Conservation (phyloP, 495 filamentous ascomycete genomes). For the Letharia lupina region DNA sequence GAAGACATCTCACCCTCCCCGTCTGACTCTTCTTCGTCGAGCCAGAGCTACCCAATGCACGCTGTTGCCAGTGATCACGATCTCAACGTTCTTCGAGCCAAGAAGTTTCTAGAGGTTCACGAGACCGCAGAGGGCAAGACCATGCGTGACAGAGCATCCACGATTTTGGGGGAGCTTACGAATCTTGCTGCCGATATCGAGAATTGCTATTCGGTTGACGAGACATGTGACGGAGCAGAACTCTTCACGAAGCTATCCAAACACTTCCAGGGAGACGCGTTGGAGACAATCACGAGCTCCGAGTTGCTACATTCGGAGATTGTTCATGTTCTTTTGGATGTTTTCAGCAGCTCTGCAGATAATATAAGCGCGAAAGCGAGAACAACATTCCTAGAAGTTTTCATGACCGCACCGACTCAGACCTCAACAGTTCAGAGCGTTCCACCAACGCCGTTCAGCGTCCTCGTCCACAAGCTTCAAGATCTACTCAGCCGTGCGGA, state of each 20-base stretch:
- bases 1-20: conserved; percentile 65
- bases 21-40: conserved; percentile 48
- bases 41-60: conserved; percentile 37
- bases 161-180: conserved; percentile 66
- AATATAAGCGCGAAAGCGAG: conserved; percentile 47
- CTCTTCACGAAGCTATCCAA: conserved; percentile 71
- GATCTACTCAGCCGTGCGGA: conserved; percentile 93
- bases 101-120: conserved; percentile 72
- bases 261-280: conserved; percentile 80
- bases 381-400: conserved; percentile 84
- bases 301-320: conserved; percentile 87
- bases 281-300: conserved; percentile 95
- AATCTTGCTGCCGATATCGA: conserved; percentile 61
- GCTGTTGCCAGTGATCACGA: conserved; percentile 54
- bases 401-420: conserved; percentile 64
- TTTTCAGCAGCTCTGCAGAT: conserved; percentile 61
- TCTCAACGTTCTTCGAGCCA: conserved; percentile 64
- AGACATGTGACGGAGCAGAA: conserved; percentile 44
- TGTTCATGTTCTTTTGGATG: conserved; percentile 69
- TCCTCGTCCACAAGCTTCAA: conserved; percentile 88
- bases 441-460: conserved; percentile 76
- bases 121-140: conserved; percentile 62
- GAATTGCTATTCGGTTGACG: conserved; percentile 53
- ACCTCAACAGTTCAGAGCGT: conserved; percentile 54
- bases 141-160: conserved; percentile 67